These are phyloP conservation scores for Chalciporus chontae DNA, from an alignment of 768 basidiomycete genomes.

Conservation along the genomic window DNA sequence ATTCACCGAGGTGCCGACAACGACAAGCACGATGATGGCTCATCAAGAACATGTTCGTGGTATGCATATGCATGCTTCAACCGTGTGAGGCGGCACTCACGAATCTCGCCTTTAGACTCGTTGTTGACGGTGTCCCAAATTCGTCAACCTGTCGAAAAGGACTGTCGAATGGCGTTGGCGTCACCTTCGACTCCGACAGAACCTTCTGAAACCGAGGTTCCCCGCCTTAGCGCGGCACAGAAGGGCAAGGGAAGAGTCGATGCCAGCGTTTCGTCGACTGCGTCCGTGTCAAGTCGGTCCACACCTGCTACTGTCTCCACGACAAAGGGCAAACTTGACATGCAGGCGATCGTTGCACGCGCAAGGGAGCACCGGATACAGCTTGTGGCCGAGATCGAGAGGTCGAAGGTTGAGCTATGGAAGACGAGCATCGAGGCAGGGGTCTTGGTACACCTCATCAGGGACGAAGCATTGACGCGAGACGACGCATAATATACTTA, in stretches of 20 bases:
- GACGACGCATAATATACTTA: neutral
- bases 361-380: slow-evolving; percentile 53
- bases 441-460: slow-evolving; percentile 49
- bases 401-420: slow-evolving; percentile 67
- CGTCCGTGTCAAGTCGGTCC: neutral
- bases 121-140: neutral
- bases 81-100: slow-evolving; percentile 1
- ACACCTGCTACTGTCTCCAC: neutral
- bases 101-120: slow-evolving; percentile 4
- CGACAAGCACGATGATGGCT: neutral
- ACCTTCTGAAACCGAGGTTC: neutral
- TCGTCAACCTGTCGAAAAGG: slow-evolving; percentile 4
- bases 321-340: slow-evolving; percentile 20
- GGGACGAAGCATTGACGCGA: slow-evolving; percentile 18
- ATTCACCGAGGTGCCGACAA: slow-evolving; percentile 7
- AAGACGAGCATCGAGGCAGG: slow-evolving; percentile 69
- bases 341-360: slow-evolving; percentile 45
- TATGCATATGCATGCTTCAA: slow-evolving; percentile 1
- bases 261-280: neutral
- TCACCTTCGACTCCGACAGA: neutral
- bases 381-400: slow-evolving; percentile 52
- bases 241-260: slow-evolving; percentile 20
- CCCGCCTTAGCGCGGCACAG: neutral
- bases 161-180: neutral
- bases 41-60: slow-evolving; percentile 7